phyloP scores from a whole-genome alignment of 1,284 basidiomycete species.

The Pascua sp. region DNA sequence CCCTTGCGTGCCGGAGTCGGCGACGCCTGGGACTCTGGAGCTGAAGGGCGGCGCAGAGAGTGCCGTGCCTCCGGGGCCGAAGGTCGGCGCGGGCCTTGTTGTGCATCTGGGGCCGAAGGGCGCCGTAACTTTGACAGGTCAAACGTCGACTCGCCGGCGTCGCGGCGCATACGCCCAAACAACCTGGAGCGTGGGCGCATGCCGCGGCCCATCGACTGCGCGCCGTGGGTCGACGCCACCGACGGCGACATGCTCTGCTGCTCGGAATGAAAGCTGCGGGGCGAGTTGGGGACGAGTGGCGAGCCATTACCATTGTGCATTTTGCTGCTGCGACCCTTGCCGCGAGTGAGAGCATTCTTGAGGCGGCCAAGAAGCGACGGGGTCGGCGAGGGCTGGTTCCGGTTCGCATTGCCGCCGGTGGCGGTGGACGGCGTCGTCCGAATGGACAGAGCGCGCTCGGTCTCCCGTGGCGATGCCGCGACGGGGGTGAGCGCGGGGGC shows the following conservation, averaged over 20 bases:
- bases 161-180: conserved; percentile 5
- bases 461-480: conserved; percentile 10
- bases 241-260: conserved; percentile 2
- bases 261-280: conserved; percentile 16
- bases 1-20: too few species aligned
- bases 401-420: background rate
- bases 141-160: background rate
- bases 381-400: background rate
- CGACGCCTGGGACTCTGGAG: too few species aligned
- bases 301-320: background rate
- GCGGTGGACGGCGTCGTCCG: background rate
- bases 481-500: conserved; percentile 8
- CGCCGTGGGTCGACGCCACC: background rate
- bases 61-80: background rate
- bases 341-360: conserved; percentile 10
- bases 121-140: background rate
- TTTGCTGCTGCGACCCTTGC: background rate
- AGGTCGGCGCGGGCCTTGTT: background rate
- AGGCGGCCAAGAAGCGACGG: conserved; percentile 11
- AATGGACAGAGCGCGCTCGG: conserved; percentile 1
- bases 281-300: conserved; percentile 6
- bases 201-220: conserved; percentile 7
- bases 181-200: conserved; percentile 6
- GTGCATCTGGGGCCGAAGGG: background rate
- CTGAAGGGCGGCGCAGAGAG: too few species aligned